Percentiles rank a stretch among this genome's conserved stretches.
Conservation (phyloP, 208 protist species). For the Naegleria gruberi region DNA sequence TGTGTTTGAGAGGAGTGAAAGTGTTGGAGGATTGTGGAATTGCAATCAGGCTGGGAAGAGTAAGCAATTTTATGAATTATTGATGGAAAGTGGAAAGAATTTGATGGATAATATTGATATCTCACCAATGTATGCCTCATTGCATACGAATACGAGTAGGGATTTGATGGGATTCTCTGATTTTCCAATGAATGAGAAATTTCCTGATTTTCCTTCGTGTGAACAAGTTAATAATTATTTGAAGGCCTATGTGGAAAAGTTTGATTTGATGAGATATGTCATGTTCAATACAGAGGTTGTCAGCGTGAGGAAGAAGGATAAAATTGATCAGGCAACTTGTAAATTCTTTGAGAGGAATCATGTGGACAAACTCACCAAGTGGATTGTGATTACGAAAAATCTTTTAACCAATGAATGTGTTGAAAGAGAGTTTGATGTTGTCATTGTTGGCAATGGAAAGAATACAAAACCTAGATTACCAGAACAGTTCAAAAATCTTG, state of each 20-base stretch:
- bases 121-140: neutral
- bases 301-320: neutral
- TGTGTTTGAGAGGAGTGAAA: neutral
- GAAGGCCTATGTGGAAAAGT: neutral
- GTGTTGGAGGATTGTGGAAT: neutral
- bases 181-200: neutral
- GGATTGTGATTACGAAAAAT: neutral
- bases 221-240: conserved; percentile 1
- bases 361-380: neutral
- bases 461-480: neutral
- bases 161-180: neutral
- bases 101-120: neutral
- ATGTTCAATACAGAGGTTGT: neutral
- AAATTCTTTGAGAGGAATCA: no score
- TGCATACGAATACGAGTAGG: neutral
- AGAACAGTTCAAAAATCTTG: neutral
- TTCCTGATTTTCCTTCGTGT: neutral
- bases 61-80: neutral
- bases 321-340: no score
- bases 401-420: neutral
- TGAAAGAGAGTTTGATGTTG: neutral
- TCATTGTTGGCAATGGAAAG: neutral
- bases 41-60: neutral
- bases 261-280: neutral
- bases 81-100: neutral